Base-by-base conservation (phyloP, 371 early-diverging fungal genomes). In the Actinomortierella ambigua region DNA sequence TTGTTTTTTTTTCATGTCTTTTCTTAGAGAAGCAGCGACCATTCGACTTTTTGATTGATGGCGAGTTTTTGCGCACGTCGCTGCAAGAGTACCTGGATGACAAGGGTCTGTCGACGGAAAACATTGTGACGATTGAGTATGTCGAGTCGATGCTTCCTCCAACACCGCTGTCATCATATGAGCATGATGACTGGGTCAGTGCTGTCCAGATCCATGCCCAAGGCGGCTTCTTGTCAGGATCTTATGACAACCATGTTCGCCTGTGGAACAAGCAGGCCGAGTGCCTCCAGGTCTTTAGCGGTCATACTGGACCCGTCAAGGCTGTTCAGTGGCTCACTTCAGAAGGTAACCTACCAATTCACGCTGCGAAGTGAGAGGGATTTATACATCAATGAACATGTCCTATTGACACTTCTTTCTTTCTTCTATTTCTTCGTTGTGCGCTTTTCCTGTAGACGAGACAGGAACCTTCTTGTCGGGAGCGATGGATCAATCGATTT, bases 131-230 rank as follows among this genome's bases (percentile, higher is more conserved):
- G n/a, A 78, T 97, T 28, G 95, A 98, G 80, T 96, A 94, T 82
- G 88, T 96, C 40, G 92, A 94, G 75, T 90, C 93, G 1, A 87
- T 90, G 84, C 84, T 91, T 39, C 96, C 96, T 22, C 98, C 98
- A 17, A 83, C 82, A 18, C 85, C 87, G 22, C 61, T 92, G 26
- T 82, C 90, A 17, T 80, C 91, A 9, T 90, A 84, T 63, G 86
- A 93, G 65, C 95, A 94, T 61, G 96, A 96, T 65, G 97, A 97
- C 76, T 98, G 98, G 98, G 90, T 98, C 61, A 87, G 92, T 59
- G 84, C 89, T 39, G 89, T 96, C 1, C 76, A 83, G 59, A 84
- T 70, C 46, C 76, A 53, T 41, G 79, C 59, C 11, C 43, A 51
- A 6, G 68, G 69, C 15, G 68, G 63, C 26, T 88, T 95, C 58